phyloP scores from a whole-genome alignment of 176 grass and related monocot species.

The Metroxylon sagu region DNA sequence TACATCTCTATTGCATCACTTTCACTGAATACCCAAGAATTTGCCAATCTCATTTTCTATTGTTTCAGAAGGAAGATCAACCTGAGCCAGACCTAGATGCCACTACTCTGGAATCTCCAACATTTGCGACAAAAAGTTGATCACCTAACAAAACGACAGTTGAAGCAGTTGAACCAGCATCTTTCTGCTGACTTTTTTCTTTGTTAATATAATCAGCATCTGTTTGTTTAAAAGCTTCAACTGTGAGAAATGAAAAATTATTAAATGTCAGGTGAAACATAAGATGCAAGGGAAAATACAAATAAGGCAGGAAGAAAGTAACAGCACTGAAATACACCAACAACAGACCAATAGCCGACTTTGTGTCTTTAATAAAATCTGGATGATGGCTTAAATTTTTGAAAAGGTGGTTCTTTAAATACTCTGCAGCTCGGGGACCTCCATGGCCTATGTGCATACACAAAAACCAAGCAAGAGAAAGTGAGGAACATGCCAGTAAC shows the following conservation, averaged over 20 bases:
- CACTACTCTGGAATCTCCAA: slow-evolving; percentile 37
- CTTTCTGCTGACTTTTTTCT: slow-evolving; percentile 23
- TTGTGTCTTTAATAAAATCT: slow-evolving; percentile 28
- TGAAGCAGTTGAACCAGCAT: slow-evolving; percentile 39
- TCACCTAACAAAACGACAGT: slow-evolving; percentile 30
- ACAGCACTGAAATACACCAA: slow-evolving; percentile 12
- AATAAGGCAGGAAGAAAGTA: slow-evolving; percentile 11
- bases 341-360: slow-evolving; percentile 43
- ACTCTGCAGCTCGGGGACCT: slow-evolving; percentile 27
- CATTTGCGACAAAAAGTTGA: slow-evolving; percentile 33
- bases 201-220: slow-evolving; percentile 26
- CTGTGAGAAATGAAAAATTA: slow-evolving; percentile 19
- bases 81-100: slow-evolving; percentile 30
- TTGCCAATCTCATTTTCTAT: no score
- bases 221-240: slow-evolving; percentile 31
- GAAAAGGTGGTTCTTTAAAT: slow-evolving; percentile 32
- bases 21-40: no score
- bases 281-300: neutral
- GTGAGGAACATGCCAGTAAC: neutral
- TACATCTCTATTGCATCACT: no score
- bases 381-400: slow-evolving; percentile 35
- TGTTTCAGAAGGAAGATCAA: neutral
- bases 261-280: slow-evolving; percentile 5
- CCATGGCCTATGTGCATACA: slow-evolving; percentile 35
- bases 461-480: slow-evolving; percentile 1